Base-by-base conservation (phyloP, 2,329 filamentous ascomycete species). In the Fusarium sp. region DNA sequence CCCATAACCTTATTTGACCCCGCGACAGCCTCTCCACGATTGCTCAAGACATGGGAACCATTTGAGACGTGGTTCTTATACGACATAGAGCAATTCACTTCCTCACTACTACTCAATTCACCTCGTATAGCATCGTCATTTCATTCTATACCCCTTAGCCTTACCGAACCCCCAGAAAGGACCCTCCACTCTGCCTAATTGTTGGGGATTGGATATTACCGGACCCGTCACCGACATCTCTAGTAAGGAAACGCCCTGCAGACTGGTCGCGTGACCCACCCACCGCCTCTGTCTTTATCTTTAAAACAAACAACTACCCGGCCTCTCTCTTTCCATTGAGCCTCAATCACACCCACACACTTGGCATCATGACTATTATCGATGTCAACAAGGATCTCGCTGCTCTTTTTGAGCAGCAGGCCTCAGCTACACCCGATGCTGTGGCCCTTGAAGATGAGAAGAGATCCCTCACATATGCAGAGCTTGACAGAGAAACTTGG, bases 371-470 rank as follows among this genome's bases (percentile, higher is more conserved):
- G 89, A 76, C 89, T 43, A 77, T 91, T 73, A 86, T 95, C 75
- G 91, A 94, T 79, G 89, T 84, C 65, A 86, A 81, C 68, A 92
- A 92, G 79, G 91, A 94, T 80, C 82, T 94, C 62, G 88, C 90
- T 49, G 88, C 91, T 31, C 87, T 94, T 67, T 94, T 94, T 77
- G 81, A 83, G 68, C 80, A 88, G 70, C 92, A 95, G 83, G 92
- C 88, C 55, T 82, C 85, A 67, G 84, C 85, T 26, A 92, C 91
- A 1, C 92, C 92, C 7, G 82, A 92, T 79, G 87, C 88, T 34
- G 77, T 91, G 74, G 92, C 92, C 21, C 80, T 94, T 57, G 92
- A 94, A 77, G 92, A 94, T 79, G 90, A 90, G 67, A 83, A 81
- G 39, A 83, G 83, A 60, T 87, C 82, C 50, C 90, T 92, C 76